Evolutionary conservation across 2,329 filamentous ascomycete genomes (phyloP).

Genomic region (Fusarium brachygibbosum): DNA sequence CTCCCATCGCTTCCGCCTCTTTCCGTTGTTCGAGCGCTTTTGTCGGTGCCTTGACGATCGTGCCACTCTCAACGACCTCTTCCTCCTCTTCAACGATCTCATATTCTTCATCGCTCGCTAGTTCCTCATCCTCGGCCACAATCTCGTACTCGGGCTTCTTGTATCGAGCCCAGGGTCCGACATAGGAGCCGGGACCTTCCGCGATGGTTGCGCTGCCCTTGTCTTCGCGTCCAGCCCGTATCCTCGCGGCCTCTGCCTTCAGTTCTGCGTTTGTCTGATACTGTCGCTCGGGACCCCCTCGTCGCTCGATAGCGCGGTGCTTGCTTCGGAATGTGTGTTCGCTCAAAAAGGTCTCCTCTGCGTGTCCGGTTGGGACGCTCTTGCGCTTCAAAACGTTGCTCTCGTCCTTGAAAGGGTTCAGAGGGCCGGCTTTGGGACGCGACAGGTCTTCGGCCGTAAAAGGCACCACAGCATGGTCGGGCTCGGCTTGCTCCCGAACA

Average conservation of each 20-base stretch:
- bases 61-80: conserved; percentile 74
- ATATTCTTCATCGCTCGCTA: conserved; percentile 84
- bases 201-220: conserved; percentile 88
- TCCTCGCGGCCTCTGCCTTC: conserved; percentile 78
- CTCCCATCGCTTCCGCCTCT: conserved; percentile 70
- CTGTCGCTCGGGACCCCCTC: conserved; percentile 69
- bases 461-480: conserved; percentile 71
- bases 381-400: conserved; percentile 77
- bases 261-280: conserved; percentile 66
- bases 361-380: conserved; percentile 86
- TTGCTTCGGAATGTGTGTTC: conserved; percentile 91
- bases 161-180: conserved; percentile 95
- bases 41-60: conserved; percentile 69
- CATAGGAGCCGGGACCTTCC: conserved; percentile 88
- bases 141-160: conserved; percentile 79
- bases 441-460: conserved; percentile 81
- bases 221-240: conserved; percentile 81
- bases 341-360: conserved; percentile 89
- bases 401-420: conserved; percentile 80
- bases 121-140: conserved; percentile 78
- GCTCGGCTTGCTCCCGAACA: conserved; percentile 66
- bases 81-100: conserved; percentile 81
- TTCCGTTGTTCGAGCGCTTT: conserved; percentile 68
- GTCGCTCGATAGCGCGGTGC: conserved; percentile 84
- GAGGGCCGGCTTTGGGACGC: conserved; percentile 74